A percentile compares a stretch with the other conserved stretches of the same genome.
Evolutionary conservation across 805 yeast genomes (phyloP).

Genomic region (Yarrowia divulgata): DNA sequence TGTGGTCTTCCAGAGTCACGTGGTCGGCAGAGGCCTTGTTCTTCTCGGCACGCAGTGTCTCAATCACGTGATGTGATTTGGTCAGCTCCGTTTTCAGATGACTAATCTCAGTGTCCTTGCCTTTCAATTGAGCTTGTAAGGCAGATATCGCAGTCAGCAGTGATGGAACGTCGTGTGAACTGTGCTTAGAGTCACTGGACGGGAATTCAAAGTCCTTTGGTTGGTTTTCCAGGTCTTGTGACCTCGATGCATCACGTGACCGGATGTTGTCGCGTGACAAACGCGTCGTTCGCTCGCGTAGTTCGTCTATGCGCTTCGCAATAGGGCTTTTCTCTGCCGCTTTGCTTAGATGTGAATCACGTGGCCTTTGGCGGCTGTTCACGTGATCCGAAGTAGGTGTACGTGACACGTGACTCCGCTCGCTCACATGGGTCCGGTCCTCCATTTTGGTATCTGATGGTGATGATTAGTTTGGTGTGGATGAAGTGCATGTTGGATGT

Average conservation of each 20-base stretch:
- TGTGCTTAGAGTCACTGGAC: neutral
- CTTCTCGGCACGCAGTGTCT: neutral
- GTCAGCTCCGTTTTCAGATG: slow-evolving; percentile 25
- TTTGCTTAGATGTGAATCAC: neutral
- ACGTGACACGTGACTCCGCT: neutral
- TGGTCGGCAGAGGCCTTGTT: neutral
- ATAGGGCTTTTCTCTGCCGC: neutral
- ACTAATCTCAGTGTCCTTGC: slow-evolving; percentile 18
- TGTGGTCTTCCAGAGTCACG: slow-evolving; percentile 9
- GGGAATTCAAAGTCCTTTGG: neutral
- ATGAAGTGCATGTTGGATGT: neutral
- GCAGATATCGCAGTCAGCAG: slow-evolving; percentile 1
- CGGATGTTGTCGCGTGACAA: neutral
- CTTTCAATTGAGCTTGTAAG: neutral
- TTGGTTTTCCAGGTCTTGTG: neutral
- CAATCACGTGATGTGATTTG: neutral
- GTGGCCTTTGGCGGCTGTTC: neutral
- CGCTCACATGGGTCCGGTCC: too few relatives aligned
- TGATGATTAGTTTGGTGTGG: neutral
- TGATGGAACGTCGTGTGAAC: neutral
- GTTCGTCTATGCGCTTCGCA: neutral
- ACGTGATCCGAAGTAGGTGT: neutral
- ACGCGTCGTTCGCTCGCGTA: slow-evolving; percentile 5
- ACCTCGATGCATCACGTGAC: neutral
- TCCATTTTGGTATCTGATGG: neutral